These are phyloP conservation scores for Rhododendron kiyosumense DNA, from an alignment of 148 eudicot genomes.

Conservation along the genomic window DNA sequence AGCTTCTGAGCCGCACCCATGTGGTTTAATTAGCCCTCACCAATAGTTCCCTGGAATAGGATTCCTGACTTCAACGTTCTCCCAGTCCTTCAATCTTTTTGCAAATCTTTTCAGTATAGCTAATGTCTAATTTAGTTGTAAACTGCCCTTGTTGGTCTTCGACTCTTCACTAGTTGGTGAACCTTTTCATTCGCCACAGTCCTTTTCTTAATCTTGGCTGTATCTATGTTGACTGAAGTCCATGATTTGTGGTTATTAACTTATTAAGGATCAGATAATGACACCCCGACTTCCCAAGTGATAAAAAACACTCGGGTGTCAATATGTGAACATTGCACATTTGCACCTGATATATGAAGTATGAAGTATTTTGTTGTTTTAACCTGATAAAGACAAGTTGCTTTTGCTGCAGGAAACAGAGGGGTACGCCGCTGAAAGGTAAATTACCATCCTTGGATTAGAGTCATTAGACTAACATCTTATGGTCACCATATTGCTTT, in stretches of 20 bases:
- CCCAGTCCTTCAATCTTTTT: not conserved
- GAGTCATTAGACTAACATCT: not conserved
- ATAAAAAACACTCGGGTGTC: not conserved
- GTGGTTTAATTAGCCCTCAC: not conserved
- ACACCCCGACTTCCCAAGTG: not conserved
- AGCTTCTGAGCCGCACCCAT: not conserved
- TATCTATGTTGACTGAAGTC: not conserved
- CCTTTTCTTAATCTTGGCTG: not conserved
- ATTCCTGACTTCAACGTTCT: not conserved
- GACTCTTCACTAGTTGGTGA: not conserved
- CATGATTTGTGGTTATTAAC: not conserved
- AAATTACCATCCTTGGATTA: not conserved
- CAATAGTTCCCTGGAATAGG: not conserved
- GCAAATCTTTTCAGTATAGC: not conserved
- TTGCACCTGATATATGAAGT: not conserved
- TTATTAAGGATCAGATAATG: not conserved
- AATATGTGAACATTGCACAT: not conserved
- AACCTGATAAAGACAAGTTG: not conserved
- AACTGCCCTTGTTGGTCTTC: not conserved
- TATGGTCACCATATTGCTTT: not conserved
- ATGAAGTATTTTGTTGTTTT: not conserved
- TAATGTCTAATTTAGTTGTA: not conserved
- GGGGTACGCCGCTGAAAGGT: conserved; percentile 11
- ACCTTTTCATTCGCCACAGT: not conserved
- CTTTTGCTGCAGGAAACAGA: conserved; percentile 4